Evolutionary conservation across 2,329 filamentous ascomycete species (phyloP), one percentile per base, ranked within the genome.

Genomic region (Alternaria dauci): DNA sequence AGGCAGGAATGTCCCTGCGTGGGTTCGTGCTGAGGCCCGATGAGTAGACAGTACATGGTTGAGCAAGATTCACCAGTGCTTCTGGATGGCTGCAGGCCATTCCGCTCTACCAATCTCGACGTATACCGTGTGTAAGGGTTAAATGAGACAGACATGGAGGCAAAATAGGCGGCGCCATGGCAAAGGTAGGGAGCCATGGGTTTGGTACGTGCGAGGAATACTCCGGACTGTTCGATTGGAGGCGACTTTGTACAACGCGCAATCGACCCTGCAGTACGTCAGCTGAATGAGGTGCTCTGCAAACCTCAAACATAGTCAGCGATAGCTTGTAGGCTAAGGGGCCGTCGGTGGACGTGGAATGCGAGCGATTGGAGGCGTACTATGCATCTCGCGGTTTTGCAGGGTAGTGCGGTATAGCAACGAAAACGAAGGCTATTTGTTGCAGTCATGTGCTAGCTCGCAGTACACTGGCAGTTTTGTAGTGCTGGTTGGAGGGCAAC

Each of bases 401-500:
- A 30, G 28, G 9, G 9, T 30, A 11, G 28, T 30, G 8, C 9
- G 28, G 28, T 30, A 30, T 30, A 30, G 9, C 11, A 30, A 30
- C 11, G 28, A 5, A 30, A 30, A 12, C 8, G 11, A 30, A 30
- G 28, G 9, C 28, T 30, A 30, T 30, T 12, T 30, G 9, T 30
- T 30, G 28, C 28, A 30, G 28, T 30, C 28, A 30, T 11, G 54
- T 66, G 58, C 51, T 43, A 42, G 38, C 12, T 39, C n/a, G 26
- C 16, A 28, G 26, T n/a, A 30, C 30, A 5, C 11, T 28, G 23
- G 39, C 14, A 56, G 57, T 41, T 32, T 44, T 32, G 57, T 58
- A 32, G 54, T 52, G 48, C 51, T 58, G 52, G 62, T 46, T 60
- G 55, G 57, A 28, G 43, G 42, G 50, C 51, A 44, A 52, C 43